Evolutionary conservation across 768 basidiomycete species (phyloP).

Genomic region (Boletus vinaceobasis): DNA sequence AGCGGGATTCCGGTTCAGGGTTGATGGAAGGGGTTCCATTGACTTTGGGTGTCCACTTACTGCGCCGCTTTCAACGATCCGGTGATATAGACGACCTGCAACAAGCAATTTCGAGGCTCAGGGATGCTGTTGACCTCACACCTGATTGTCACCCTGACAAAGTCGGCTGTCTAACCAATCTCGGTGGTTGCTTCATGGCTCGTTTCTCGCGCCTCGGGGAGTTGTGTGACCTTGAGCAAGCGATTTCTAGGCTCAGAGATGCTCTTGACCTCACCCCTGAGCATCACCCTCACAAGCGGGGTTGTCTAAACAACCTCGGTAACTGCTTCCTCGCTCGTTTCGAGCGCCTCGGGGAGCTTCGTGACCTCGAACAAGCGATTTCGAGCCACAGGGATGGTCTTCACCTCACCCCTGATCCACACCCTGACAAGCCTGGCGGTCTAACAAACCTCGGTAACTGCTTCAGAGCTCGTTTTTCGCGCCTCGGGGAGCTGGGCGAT

Average conservation of each 20-base stretch:
- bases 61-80: too few relatives aligned
- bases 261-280: background rate
- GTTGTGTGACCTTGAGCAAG: background rate
- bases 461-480: too few relatives aligned
- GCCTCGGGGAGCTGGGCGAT: background rate
- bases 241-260: background rate
- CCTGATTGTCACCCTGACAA: background rate
- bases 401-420: background rate
- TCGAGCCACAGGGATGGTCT: background rate
- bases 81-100: too few relatives aligned
- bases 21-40: too few relatives aligned
- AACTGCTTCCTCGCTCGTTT: constrained; percentile 3
- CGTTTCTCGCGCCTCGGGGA: background rate
- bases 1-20: background rate
- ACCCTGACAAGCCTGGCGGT: too few relatives aligned
- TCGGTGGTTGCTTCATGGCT: background rate
- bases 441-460: too few relatives aligned
- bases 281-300: too few relatives aligned
- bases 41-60: too few relatives aligned
- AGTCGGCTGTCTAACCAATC: background rate
- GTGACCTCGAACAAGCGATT: constrained; percentile 1
- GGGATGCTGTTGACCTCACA: background rate
- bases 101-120: background rate
- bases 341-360: background rate
- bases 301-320: background rate